phyloP scores from a whole-genome alignment of 2,329 filamentous ascomycete species.

The Claviceps pazoutovae region DNA sequence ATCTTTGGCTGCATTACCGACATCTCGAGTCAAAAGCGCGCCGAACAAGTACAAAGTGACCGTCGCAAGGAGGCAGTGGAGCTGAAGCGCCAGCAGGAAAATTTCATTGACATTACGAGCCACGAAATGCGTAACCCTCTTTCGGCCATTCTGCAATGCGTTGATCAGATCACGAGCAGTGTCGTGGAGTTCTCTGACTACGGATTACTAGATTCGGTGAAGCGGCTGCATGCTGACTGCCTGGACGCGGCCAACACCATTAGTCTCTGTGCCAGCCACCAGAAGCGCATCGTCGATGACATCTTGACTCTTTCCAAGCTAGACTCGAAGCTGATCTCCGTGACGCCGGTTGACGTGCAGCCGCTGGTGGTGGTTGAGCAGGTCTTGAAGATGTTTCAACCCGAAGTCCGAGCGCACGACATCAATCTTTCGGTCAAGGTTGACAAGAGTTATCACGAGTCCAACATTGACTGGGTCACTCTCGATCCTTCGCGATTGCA shows the following conservation, averaged over 20 bases:
- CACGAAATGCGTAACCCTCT: constrained; percentile 67
- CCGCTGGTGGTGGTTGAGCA: constrained; percentile 50
- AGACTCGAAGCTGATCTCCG: constrained; percentile 54
- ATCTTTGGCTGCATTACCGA: constrained; percentile 72
- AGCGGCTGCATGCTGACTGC: constrained; percentile 35
- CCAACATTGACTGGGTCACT: constrained; percentile 56
- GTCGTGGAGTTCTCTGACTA: constrained; percentile 25
- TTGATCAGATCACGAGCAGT: constrained; percentile 51
- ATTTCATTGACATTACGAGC: constrained; percentile 59
- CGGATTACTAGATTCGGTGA: constrained; percentile 24
- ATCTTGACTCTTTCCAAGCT: constrained; percentile 56
- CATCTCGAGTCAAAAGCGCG: constrained; percentile 73
- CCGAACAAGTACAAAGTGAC: constrained; percentile 39
- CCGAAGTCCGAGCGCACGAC: constrained; percentile 55
- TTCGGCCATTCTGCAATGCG: constrained; percentile 60
- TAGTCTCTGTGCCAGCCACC: constrained; percentile 62
- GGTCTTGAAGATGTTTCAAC: constrained; percentile 65
- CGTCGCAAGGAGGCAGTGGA: constrained; percentile 69
- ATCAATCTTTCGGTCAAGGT: constrained; percentile 57
- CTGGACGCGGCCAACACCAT: constrained; percentile 68
- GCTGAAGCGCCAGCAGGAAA: constrained; percentile 56
- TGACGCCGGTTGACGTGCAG: constrained; percentile 56
- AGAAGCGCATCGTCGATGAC: constrained; percentile 60
- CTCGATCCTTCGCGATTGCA: constrained; percentile 61
- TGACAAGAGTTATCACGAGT: constrained; percentile 48